Conservation (phyloP, 2,329 filamentous ascomycete genomes). For the Trichophaea hybrida region DNA sequence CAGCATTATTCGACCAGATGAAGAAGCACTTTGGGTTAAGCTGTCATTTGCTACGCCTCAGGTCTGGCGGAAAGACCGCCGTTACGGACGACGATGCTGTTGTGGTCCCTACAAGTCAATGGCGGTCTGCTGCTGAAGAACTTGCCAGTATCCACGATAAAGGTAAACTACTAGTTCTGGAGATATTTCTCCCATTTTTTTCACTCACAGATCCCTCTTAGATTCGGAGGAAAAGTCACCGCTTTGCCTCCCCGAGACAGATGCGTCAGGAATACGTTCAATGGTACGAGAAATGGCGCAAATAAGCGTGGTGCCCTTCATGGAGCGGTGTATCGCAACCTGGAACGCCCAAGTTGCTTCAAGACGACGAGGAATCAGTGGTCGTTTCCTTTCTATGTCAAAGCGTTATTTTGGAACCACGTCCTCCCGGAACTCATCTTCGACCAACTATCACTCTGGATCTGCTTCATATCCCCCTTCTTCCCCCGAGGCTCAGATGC, state of each 20-base stretch:
- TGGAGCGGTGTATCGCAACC: constrained; percentile 78
- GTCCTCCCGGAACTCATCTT: constrained; percentile 44
- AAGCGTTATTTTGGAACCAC: constrained; percentile 72
- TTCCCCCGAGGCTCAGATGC: constrained; percentile 74
- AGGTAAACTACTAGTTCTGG: constrained; percentile 32
- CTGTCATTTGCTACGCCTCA: constrained; percentile 76
- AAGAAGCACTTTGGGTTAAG: constrained; percentile 95
- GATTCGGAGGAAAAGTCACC: constrained; percentile 55
- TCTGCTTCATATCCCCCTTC: constrained; percentile 74
- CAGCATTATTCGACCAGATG: constrained; percentile 92
- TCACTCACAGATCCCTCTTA: constrained; percentile 29
- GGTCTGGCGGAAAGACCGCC: constrained; percentile 68
- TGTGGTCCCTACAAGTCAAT: constrained; percentile 65
- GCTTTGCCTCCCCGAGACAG: constrained; percentile 79
- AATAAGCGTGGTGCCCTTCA: constrained; percentile 85
- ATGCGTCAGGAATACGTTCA: constrained; percentile 70
- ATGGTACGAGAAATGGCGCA: constrained; percentile 92
- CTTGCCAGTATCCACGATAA: constrained; percentile 55
- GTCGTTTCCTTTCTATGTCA: constrained; percentile 86
- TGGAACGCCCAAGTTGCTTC: constrained; percentile 99
- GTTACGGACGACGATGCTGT: constrained; percentile 85
- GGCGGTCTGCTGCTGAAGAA: constrained; percentile 80
- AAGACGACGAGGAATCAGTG: constrained; percentile 69
- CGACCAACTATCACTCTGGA: constrained; percentile 61
- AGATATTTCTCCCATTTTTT: constrained; percentile 7